Base-by-base conservation (phyloP, 164 flowering plant genomes). In the Taxillus chinensis region DNA sequence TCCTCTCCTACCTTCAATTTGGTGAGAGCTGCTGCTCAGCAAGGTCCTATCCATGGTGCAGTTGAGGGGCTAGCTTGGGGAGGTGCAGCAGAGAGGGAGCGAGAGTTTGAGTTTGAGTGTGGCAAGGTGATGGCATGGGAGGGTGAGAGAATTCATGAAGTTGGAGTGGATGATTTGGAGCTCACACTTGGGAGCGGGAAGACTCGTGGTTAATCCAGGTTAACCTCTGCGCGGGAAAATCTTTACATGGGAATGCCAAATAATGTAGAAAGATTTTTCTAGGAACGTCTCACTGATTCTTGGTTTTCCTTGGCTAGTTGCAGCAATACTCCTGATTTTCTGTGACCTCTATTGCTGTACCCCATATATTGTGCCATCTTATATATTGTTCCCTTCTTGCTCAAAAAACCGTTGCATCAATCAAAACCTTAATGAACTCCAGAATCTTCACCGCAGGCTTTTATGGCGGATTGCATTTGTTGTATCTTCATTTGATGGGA, bases 1-100 rank as follows among this genome's bases (percentile, higher is more conserved):
- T 65, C 85, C 39, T 92, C 98, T 0, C 96, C 98, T 9, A 92
- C 96, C 4, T 92, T 84, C 61, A 92, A 86, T 70, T 86, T 89
- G 41, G 79, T 89, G 17, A 83, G 80, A 41, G 77, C 85, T 13
- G 78, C 69, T 15, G 63, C 63, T 39, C 78, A 74, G 60, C 78
- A 75, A 64, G 61, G 8, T 51, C 51, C 54, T 41, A 5, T 71
- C 7, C 69, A 65, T 12, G 65, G 63, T 63, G 60, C 58, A 8
- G 55, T 59, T 15, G 79, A 73, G 8, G 63, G 62, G 0, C 41
- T 71, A 45, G 61, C 61, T 15, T 77, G 79, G 74, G 77, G 74
- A 3, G 61, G 49, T 15, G 62, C 64, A 2, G 64, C 69, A 37
- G 76, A 73, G 67, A 78, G 75, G 48, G 78, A 76, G 17, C 45